Evolutionary conservation across 2,329 filamentous ascomycete genomes (phyloP).

Genomic region (Epicoccum sorghinum): DNA sequence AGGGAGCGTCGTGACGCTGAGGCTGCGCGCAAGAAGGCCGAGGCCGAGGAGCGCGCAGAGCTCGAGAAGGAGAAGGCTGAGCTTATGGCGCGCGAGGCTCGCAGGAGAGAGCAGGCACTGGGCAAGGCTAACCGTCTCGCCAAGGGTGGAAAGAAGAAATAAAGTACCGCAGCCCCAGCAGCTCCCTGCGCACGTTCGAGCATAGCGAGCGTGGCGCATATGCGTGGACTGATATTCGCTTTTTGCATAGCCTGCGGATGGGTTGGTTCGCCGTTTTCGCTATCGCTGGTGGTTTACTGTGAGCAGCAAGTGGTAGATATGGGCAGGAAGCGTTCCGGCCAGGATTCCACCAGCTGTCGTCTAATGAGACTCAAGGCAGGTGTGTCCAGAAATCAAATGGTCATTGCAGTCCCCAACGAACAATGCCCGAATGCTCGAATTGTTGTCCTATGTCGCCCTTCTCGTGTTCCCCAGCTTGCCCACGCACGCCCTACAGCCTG

Average conservation of each 20-base stretch:
- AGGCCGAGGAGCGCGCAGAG: slow-evolving; percentile 58
- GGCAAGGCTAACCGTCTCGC: slow-evolving; percentile 54
- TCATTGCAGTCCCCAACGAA: background rate
- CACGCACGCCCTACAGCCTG: background rate
- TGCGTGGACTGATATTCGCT: slow-evolving; percentile 24
- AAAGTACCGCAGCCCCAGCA: slow-evolving; percentile 2
- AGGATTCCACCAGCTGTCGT: background rate
- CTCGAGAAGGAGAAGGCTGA: slow-evolving; percentile 63
- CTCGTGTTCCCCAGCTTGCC: background rate
- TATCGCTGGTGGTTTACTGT: slow-evolving; percentile 1
- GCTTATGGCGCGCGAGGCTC: slow-evolving; percentile 54
- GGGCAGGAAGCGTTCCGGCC: slow-evolving; percentile 9
- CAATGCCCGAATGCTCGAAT: background rate
- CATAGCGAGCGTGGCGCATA: background rate
- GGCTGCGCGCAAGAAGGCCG: slow-evolving; percentile 77
- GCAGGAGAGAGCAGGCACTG: slow-evolving; percentile 55
- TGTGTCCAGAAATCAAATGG: background rate
- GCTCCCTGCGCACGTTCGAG: background rate
- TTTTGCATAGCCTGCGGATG: slow-evolving; percentile 38
- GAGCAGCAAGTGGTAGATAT: slow-evolving; percentile 14
- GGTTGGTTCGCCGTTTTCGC: background rate
- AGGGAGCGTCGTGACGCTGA: slow-evolving; percentile 86
- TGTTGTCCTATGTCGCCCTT: background rate
- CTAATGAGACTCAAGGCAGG: background rate
- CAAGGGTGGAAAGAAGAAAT: slow-evolving; percentile 50